These are phyloP conservation scores for Salvia hispanica DNA, from an alignment of 257 asterid genomes.

Conservation along the genomic window DNA sequence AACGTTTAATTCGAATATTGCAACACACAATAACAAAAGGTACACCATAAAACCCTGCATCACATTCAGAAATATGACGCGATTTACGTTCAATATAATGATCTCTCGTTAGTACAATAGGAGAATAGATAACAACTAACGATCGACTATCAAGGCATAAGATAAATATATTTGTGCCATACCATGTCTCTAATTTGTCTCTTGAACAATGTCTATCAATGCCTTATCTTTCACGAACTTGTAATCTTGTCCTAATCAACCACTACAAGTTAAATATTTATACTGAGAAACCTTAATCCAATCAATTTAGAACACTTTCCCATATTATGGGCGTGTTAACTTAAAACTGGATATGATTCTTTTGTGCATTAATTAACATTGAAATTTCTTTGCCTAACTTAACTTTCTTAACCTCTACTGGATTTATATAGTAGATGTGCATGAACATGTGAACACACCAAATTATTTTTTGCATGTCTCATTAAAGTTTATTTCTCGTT, in stretches of 20 bases:
- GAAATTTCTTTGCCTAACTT: not conserved
- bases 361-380: not conserved
- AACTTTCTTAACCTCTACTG: not conserved
- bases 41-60: constrained; percentile 11
- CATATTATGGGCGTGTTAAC: not conserved
- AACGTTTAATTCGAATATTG: constrained; percentile 6
- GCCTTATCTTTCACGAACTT: not conserved
- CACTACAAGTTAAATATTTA: not conserved
- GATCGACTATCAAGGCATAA: too few species aligned
- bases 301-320: not conserved
- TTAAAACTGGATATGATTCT: not conserved
- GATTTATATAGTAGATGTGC: not conserved
- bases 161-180: too few species aligned
- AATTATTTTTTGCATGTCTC: not conserved
- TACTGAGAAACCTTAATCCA: not conserved
- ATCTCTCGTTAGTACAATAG: not conserved
- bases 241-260: not conserved
- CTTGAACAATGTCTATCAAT: too few species aligned
- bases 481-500: not conserved
- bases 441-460: not conserved
- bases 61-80: not conserved
- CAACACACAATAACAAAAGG: constrained; percentile 17
- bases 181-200: too few species aligned
- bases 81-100: too few species aligned
- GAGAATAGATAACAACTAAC: too few species aligned